Base-by-base conservation (phyloP, 805 yeast species). In the Ogataea allantospora region DNA sequence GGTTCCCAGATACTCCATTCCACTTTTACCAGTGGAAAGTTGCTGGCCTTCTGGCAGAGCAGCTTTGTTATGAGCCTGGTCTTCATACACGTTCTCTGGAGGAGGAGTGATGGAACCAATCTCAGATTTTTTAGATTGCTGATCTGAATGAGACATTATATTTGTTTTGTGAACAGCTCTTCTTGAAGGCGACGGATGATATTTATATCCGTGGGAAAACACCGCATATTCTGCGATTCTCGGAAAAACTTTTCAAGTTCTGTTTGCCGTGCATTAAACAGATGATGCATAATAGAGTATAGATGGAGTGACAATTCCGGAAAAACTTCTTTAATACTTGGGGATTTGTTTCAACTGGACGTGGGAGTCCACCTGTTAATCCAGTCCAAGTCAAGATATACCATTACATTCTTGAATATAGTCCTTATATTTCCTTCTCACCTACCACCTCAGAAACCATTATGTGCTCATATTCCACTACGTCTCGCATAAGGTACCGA, bases 31-130 rank as follows among this genome's bases (percentile, higher is more conserved):
- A 29, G 56, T 44, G 13, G 48, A 48, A 15, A 33, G 31, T 7
- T 38, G 46, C 17, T 38, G 50, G 9, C 32, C 43, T 12, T 21
- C 32, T 16, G 42, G 41, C 27, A 39, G 24, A 10, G 37, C 36
- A 8, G 30, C 31, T 24, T 41, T 43, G 33, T 27, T 22, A 34
- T 32, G 43, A n/a, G 45, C 40, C 13, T 42, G 31, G 35, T 54
- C 58, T 43, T 54, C 58, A 27, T 49, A 54, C 29, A 51, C 44
- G 21, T 48, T 46, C 27, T 47, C 51, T 22, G 57, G 54, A 27
- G 54, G 46, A 40, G 48, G 47, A 16, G 48, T 42, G 26, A 33
- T 34, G n/a, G 48, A 34, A 15, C 32, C 43, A 22, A 44, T 39
- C 16, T 46, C 51, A 29, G 53, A 47, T 23, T 26, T 32, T 25